Evolutionary conservation across 257 asterid species (phyloP), one percentile per base, ranked within the genome.

Genomic region (Cruciata laevipes): DNA sequence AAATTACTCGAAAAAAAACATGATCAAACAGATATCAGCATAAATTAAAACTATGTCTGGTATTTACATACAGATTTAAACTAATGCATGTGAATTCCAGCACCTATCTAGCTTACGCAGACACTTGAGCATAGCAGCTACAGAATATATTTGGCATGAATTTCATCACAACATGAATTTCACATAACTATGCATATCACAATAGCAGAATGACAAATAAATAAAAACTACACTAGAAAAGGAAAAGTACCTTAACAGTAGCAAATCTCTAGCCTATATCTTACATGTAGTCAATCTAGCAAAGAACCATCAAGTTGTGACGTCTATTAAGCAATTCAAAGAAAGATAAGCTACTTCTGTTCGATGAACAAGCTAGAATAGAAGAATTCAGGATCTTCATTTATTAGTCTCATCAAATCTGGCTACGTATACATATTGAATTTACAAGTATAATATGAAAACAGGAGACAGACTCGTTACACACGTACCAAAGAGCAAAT

Each of bases 301-400:
- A 3, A 61, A 23, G 47, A n/a, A 32, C 20, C 47, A 14, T 31
- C 47, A 32, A n/a, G 14, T 67, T 49, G 32, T 30, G 21, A n/a
- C n/a, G n/a, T 16, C 62, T 8, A 25, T n/a, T 1, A 40, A 55
- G 32, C 13, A 18, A 53, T 53, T 32, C 35, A 67, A n/a, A 53
- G 4, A 51, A 61, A 5, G 2, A 33, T 32, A 21, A 55, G 37
- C 30, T 53, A 56, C 47, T 30, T 7, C 10, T 14, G 16, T n/a
- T 52, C 24, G 23, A 12, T 31, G 42, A 38, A 66, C 4, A 40
- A 31, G 18, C 38, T 12, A 25, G 21, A 6, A 13, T 7, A 12
- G 71, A 67, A 55, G 30, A n/a, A 12, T 37, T n/a, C 38, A 9
- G 53, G 18, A 23, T 63, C 67, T 35, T n/a, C 38, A 40, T 42